These are phyloP conservation scores for Triangularia setosa DNA, from an alignment of 2,329 filamentous ascomycete species.

Conservation along the genomic window DNA sequence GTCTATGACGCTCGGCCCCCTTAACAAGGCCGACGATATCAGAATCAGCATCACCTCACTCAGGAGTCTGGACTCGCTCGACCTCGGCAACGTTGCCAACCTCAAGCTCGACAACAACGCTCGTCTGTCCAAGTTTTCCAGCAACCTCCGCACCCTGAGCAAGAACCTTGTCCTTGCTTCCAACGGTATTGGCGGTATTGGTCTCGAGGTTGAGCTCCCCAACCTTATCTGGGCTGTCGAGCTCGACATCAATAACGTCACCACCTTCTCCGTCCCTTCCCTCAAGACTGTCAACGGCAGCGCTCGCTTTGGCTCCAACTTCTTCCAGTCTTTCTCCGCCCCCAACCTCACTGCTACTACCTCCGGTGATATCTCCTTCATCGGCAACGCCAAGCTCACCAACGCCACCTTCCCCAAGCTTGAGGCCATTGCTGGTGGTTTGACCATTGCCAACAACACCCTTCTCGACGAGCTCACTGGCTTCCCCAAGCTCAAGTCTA, in stretches of 20 bases:
- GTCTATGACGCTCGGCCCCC: slow-evolving; percentile 42
- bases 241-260: slow-evolving; percentile 79
- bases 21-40: slow-evolving; percentile 66
- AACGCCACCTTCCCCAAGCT: slow-evolving; percentile 76
- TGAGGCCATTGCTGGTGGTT: slow-evolving; percentile 67
- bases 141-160: slow-evolving; percentile 73
- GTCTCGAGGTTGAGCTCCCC: slow-evolving; percentile 68
- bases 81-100: slow-evolving; percentile 65
- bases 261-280: slow-evolving; percentile 67
- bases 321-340: slow-evolving; percentile 56
- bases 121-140: slow-evolving; percentile 70
- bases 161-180: slow-evolving; percentile 67
- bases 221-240: slow-evolving; percentile 75
- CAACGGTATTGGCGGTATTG: slow-evolving; percentile 59
- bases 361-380: slow-evolving; percentile 56
- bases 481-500: slow-evolving; percentile 63
- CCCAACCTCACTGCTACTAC: slow-evolving; percentile 69
- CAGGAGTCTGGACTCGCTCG: slow-evolving; percentile 72
- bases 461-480: slow-evolving; percentile 60
- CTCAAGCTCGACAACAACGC: slow-evolving; percentile 90
- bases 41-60: slow-evolving; percentile 84
- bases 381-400: slow-evolving; percentile 57
- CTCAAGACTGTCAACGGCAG: slow-evolving; percentile 72
- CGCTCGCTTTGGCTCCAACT: slow-evolving; percentile 80
- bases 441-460: slow-evolving; percentile 90